phyloP scores from a whole-genome alignment of 2,329 filamentous ascomycete genomes.

The Aspergillus neotritici region DNA sequence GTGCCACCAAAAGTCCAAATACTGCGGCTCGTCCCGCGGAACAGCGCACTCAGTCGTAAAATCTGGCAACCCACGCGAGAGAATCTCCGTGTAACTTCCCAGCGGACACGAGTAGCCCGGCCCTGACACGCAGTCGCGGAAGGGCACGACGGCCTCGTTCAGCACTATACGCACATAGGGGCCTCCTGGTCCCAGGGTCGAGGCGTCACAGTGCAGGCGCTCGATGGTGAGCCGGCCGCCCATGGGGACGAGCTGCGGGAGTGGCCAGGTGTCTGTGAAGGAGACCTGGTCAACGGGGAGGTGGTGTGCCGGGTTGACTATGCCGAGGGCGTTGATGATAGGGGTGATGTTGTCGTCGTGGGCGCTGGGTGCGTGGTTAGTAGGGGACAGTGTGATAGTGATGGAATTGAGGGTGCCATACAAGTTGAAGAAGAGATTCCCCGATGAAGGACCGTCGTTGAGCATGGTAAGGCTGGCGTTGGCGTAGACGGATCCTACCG shows the following conservation, averaged over 20 bases:
- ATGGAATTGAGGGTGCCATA: background rate
- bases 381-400: background rate
- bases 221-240: constrained; percentile 20
- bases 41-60: constrained; percentile 9
- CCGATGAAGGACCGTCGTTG: constrained; percentile 13
- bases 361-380: constrained; percentile 3
- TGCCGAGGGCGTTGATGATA: constrained; percentile 16
- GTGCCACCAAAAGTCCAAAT: constrained; percentile 14
- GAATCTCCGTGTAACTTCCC: constrained; percentile 8
- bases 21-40: constrained; percentile 7
- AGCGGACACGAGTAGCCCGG: constrained; percentile 18
- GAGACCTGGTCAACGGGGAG: constrained; percentile 15
- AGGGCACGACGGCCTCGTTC: constrained; percentile 20
- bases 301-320: constrained; percentile 12
- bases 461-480: constrained; percentile 17
- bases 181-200: constrained; percentile 9
- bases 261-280: constrained; percentile 14
- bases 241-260: constrained; percentile 17
- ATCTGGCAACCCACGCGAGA: constrained; percentile 6
- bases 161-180: constrained; percentile 17
- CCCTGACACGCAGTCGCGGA: constrained; percentile 11
- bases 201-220: constrained; percentile 16
- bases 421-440: constrained; percentile 14
- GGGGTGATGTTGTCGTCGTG: constrained; percentile 18
- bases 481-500: constrained; percentile 18